phyloP scores from a whole-genome alignment of 148 eudicot genomes.

The Persicaria maculosa region DNA sequence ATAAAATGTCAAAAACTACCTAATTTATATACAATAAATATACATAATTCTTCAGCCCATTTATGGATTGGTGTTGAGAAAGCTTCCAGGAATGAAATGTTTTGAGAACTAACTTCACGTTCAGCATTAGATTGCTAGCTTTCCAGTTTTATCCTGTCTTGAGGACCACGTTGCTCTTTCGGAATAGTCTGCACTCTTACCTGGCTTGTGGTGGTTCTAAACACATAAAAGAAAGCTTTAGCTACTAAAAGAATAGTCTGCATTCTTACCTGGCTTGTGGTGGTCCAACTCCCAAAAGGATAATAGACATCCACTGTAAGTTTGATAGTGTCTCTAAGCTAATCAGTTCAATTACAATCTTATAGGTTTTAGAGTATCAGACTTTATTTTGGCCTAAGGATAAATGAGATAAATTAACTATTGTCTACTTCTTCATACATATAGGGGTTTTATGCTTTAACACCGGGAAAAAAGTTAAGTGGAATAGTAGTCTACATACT shows the following conservation, averaged over 20 bases:
- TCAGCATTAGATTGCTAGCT: conserved; percentile 70
- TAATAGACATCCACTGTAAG: conserved; percentile 94
- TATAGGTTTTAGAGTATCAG: background rate
- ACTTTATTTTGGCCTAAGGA: background rate
- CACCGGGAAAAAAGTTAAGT: background rate
- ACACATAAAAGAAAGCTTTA: background rate
- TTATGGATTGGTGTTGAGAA: conserved; percentile 70
- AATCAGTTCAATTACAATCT: background rate
- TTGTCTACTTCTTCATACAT: background rate
- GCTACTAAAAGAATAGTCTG: conserved; percentile 6
- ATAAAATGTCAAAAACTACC: too few species aligned
- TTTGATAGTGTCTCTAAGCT: conserved; percentile 53
- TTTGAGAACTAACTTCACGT: conserved; percentile 52
- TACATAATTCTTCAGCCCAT: too few species aligned
- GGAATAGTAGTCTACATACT: background rate
- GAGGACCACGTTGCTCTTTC: conserved; percentile 94
- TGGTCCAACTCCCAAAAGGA: conserved; percentile 87
- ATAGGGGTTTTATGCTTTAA: background rate
- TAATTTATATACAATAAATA: too few species aligned
- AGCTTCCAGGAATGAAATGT: conserved; percentile 71
- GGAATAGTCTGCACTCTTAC: too few species aligned
- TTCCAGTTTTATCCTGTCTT: conserved; percentile 80
- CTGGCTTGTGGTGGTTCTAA: too few species aligned
- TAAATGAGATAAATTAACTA: background rate
- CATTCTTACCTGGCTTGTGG: conserved; percentile 85